These are phyloP conservation scores for Ensete ventricosum DNA, from an alignment of 176 grass and related monocot genomes.

Conservation along the genomic window DNA sequence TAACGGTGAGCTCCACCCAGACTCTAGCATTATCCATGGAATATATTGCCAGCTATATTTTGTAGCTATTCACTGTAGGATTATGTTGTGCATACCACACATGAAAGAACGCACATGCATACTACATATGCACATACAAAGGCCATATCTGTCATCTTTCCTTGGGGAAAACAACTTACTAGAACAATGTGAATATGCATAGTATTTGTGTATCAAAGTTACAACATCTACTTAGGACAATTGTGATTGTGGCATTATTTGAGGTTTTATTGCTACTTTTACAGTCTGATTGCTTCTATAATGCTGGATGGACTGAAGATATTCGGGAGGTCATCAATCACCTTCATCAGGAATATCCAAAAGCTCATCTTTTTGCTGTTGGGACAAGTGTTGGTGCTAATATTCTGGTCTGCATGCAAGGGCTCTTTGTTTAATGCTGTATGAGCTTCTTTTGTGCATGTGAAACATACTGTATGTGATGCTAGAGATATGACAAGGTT, in stretches of 20 bases:
- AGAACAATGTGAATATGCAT: background rate
- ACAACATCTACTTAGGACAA: background rate
- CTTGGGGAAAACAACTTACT: background rate
- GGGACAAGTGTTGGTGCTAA: constrained; percentile 98
- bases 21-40: too few species aligned
- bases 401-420: constrained; percentile 51
- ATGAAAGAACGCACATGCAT: too few species aligned
- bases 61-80: too few species aligned
- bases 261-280: background rate
- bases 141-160: too few species aligned
- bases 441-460: too few species aligned
- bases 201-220: background rate
- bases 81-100: too few species aligned
- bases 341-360: constrained; percentile 65
- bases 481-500: too few species aligned
- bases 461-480: too few species aligned
- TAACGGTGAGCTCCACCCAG: too few species aligned
- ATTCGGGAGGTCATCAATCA: constrained; percentile 66
- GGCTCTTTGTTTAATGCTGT: too few species aligned
- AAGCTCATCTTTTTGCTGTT: constrained; percentile 67
- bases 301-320: constrained; percentile 94
- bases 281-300: constrained; percentile 92
- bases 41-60: too few species aligned
- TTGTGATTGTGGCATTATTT: background rate
- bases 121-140: too few species aligned